phyloP scores from a whole-genome alignment of 495 filamentous ascomycete genomes.

The Penicillium cataractarum region DNA sequence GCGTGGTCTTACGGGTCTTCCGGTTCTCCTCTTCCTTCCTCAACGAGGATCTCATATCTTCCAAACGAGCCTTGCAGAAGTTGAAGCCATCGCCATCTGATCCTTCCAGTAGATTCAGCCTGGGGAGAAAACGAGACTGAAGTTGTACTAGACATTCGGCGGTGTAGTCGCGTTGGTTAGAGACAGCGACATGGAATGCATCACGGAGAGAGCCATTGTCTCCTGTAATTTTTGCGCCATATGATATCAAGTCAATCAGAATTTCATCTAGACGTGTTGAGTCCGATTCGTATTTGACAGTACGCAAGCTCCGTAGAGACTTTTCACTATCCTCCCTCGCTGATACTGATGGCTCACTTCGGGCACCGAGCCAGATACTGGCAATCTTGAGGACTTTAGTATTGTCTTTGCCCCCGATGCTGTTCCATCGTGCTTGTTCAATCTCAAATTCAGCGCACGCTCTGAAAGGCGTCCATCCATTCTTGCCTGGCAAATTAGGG shows the following conservation, averaged over 20 bases:
- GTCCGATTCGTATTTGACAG: not conserved
- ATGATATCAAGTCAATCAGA: not conserved
- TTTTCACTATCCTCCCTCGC: not conserved
- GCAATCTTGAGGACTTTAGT: not conserved
- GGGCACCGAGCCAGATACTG: not conserved
- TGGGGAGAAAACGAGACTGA: not conserved
- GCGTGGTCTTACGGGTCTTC: not conserved
- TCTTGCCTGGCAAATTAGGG: conserved; percentile 11
- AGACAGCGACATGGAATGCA: not conserved
- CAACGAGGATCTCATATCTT: not conserved
- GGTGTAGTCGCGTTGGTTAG: not conserved
- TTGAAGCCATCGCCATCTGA: not conserved
- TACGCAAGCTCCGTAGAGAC: not conserved
- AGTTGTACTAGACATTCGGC: not conserved
- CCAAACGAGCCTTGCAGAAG: not conserved
- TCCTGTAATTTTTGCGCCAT: not conserved
- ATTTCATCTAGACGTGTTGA: not conserved
- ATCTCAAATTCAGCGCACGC: conserved; percentile 13
- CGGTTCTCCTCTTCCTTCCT: not conserved
- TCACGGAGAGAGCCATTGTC: not conserved
- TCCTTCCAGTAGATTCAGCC: not conserved
- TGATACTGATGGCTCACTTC: not conserved
- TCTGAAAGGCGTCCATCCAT: conserved; percentile 6
- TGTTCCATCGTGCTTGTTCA: conserved; percentile 7
- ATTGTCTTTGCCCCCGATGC: not conserved